These are phyloP conservation scores for Neopestalotiopsis sp. DNA, from an alignment of 2,329 filamentous ascomycete genomes.

Conservation along the genomic window DNA sequence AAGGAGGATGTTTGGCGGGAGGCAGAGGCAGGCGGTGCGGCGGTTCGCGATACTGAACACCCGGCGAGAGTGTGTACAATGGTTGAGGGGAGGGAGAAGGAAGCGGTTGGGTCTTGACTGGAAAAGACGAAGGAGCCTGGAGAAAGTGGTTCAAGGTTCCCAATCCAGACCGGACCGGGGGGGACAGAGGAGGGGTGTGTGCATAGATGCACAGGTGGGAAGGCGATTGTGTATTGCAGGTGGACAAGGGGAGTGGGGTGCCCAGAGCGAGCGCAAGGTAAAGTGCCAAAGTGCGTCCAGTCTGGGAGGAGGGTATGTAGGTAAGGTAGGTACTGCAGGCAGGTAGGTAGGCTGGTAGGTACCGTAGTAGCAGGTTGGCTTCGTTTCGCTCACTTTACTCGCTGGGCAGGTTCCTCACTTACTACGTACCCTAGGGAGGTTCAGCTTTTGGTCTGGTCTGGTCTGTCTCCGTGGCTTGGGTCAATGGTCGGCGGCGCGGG, in stretches of 20 bases:
- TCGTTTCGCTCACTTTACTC: conserved; percentile 9
- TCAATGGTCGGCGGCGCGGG: background rate
- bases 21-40: conserved; percentile 22
- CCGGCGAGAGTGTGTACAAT: conserved; percentile 26
- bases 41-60: conserved; percentile 30
- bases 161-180: conserved; percentile 19
- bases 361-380: too few species aligned
- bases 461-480: background rate
- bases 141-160: conserved; percentile 21
- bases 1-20: conserved; percentile 22
- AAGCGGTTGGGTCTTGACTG: conserved; percentile 27
- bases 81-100: conserved; percentile 24
- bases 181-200: conserved; percentile 4
- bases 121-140: conserved; percentile 19
- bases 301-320: too few species aligned
- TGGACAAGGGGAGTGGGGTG: conserved; percentile 3
- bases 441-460: too few species aligned
- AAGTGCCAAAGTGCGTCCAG: too few species aligned
- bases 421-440: background rate
- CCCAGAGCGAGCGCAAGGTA: background rate
- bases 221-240: background rate
- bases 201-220: background rate
- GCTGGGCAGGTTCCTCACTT: conserved; percentile 15
- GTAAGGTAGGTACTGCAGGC: too few species aligned
- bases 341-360: too few species aligned